Conservation (phyloP, 2,329 filamentous ascomycete species). For the Xylariaceae sp. region DNA sequence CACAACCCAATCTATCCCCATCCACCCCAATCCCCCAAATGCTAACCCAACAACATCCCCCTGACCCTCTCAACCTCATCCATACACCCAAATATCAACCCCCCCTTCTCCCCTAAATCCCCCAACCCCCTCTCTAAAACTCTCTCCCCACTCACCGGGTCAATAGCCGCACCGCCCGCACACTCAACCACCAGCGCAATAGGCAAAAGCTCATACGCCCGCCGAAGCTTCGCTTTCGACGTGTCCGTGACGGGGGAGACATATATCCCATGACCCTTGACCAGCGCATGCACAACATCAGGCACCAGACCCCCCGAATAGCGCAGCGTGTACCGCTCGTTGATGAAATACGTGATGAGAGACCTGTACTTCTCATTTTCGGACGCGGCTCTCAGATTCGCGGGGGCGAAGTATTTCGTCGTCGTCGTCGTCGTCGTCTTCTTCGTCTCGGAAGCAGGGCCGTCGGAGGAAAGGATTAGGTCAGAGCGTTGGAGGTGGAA, state of each 20-base stretch:
- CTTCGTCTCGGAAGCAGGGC: no score
- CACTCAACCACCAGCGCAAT: slow-evolving; percentile 57
- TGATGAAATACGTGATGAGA: slow-evolving; percentile 46
- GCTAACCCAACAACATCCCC: slow-evolving; percentile 4
- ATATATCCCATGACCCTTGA: slow-evolving; percentile 58
- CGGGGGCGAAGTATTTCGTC: slow-evolving; percentile 56
- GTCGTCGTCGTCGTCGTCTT: slow-evolving; percentile 29
- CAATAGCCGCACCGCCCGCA: slow-evolving; percentile 51
- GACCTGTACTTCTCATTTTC: slow-evolving; percentile 44
- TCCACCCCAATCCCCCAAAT: neutral
- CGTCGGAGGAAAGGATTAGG: slow-evolving; percentile 36
- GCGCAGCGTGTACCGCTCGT: slow-evolving; percentile 51
- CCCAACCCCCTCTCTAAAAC: slow-evolving; percentile 37
- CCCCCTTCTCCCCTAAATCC: slow-evolving; percentile 45
- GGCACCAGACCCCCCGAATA: slow-evolving; percentile 58
- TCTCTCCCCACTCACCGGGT: slow-evolving; percentile 38
- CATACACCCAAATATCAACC: slow-evolving; percentile 44
- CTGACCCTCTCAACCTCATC: slow-evolving; percentile 11
- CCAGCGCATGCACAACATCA: slow-evolving; percentile 53
- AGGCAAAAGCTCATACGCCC: slow-evolving; percentile 54
- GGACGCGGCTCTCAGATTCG: slow-evolving; percentile 53
- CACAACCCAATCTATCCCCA: neutral
- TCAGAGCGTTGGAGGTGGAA: slow-evolving; percentile 38
- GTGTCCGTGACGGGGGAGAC: slow-evolving; percentile 48
- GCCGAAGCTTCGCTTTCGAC: slow-evolving; percentile 52